Conservation (phyloP, 2,329 filamentous ascomycete species). For the Aspergillus awamori region DNA sequence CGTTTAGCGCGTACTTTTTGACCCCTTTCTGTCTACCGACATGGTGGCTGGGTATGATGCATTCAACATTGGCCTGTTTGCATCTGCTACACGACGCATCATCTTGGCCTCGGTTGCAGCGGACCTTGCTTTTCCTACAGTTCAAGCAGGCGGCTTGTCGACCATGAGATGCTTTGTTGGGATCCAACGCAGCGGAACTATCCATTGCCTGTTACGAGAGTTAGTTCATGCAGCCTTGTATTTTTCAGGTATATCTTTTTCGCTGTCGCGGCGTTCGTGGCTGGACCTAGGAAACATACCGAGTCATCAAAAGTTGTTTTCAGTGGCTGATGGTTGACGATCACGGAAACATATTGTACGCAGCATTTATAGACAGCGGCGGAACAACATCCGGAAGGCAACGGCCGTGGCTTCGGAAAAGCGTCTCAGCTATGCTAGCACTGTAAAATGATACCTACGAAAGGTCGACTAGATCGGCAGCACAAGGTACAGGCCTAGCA, state of each 20-base stretch:
- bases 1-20: constrained; percentile 63
- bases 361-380: not conserved
- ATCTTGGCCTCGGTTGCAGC: constrained; percentile 61
- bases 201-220: constrained; percentile 16
- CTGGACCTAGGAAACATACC: not conserved
- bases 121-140: constrained; percentile 69
- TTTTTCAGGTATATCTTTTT: not conserved
- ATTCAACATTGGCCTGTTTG: constrained; percentile 60
- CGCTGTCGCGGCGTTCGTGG: too few species aligned
- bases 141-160: constrained; percentile 61
- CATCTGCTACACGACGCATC: constrained; percentile 64
- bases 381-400: not conserved
- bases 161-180: constrained; percentile 20
- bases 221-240: not conserved
- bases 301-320: not conserved
- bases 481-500: not conserved
- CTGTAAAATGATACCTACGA: not conserved
- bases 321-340: not conserved
- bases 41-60: constrained; percentile 72
- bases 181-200: not conserved
- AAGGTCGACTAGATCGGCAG: not conserved
- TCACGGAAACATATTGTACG: not conserved
- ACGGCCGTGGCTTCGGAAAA: not conserved
- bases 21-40: constrained; percentile 74
- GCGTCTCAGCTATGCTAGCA: not conserved